Evolutionary conservation across 2,329 filamentous ascomycete genomes (phyloP).

Genomic region (Sarocladium kiliense): DNA sequence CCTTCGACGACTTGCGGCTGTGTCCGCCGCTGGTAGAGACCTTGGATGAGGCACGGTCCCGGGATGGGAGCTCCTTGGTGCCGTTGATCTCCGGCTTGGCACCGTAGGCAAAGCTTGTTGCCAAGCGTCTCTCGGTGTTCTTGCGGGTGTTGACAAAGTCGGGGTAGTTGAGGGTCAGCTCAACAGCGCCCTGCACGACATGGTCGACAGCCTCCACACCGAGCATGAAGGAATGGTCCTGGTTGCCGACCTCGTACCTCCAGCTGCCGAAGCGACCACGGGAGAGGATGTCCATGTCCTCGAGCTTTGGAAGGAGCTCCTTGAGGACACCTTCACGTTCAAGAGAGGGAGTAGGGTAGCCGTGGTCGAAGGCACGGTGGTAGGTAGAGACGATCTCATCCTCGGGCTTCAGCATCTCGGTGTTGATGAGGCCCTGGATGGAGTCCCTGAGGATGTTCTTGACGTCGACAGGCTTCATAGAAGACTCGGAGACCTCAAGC

Average conservation of each 20-base stretch:
- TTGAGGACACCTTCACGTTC: conserved; percentile 94
- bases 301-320: conserved; percentile 86
- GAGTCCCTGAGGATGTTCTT: conserved; percentile 81
- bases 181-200: conserved; percentile 82
- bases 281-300: conserved; percentile 87
- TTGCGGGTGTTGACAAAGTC: conserved; percentile 83
- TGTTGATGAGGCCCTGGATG: conserved; percentile 97
- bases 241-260: conserved; percentile 95
- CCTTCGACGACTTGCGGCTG: conserved; percentile 28
- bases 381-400: conserved; percentile 98
- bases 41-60: conserved; percentile 18
- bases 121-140: conserved; percentile 46
- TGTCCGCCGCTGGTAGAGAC: conserved; percentile 23
- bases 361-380: conserved; percentile 96
- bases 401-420: conserved; percentile 83
- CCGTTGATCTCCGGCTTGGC: conserved; percentile 21
- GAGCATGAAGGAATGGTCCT: conserved; percentile 97
- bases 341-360: conserved; percentile 90
- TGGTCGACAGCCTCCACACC: conserved; percentile 90
- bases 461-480: conserved; percentile 88
- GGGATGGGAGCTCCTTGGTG: conserved; percentile 30
- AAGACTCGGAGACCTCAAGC: conserved; percentile 95
- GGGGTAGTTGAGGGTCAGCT: conserved; percentile 93
- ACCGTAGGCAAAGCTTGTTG: conserved; percentile 38
- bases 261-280: conserved; percentile 97